Conservation (phyloP, 202 grass and related monocot genomes). For the Panicum hallii region DNA sequence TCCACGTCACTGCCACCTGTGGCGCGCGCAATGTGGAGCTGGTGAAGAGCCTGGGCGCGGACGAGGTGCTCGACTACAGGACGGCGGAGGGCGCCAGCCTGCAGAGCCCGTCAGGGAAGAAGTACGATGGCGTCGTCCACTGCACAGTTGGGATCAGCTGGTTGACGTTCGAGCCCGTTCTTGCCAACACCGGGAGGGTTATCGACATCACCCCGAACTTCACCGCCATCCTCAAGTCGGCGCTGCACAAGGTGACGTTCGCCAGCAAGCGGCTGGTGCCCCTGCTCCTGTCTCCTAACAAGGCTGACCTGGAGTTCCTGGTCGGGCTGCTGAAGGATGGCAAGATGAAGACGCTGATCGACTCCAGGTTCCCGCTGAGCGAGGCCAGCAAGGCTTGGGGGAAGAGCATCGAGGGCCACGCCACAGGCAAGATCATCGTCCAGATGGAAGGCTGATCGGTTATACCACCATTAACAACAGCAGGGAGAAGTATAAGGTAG, state of each 20-base stretch:
- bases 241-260: constrained; percentile 57
- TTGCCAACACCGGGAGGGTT: constrained; percentile 52
- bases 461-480: not conserved
- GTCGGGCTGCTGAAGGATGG: constrained; percentile 58
- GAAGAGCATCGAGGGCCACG: constrained; percentile 81
- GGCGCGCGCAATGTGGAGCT: constrained; percentile 60
- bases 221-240: constrained; percentile 28
- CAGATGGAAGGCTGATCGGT: constrained; percentile 46
- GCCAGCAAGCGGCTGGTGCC: constrained; percentile 66
- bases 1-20: constrained; percentile 80
- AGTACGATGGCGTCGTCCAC: constrained; percentile 65
- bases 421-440: constrained; percentile 80
- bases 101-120: constrained; percentile 62
- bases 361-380: constrained; percentile 55
- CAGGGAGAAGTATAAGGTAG: no score
- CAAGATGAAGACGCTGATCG: constrained; percentile 61
- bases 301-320: constrained; percentile 63
- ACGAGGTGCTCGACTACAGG: constrained; percentile 70
- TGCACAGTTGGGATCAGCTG: constrained; percentile 55
- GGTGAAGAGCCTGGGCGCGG: constrained; percentile 56
- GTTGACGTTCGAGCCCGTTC: constrained; percentile 54
- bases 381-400: constrained; percentile 65
- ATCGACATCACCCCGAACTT: constrained; percentile 63
- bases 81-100: constrained; percentile 55
- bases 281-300: constrained; percentile 33